Percentiles rank a stretch among this genome's conserved stretches.
Conservation (phyloP, 2,329 filamentous ascomycete genomes). For the Xylariales sp. region DNA sequence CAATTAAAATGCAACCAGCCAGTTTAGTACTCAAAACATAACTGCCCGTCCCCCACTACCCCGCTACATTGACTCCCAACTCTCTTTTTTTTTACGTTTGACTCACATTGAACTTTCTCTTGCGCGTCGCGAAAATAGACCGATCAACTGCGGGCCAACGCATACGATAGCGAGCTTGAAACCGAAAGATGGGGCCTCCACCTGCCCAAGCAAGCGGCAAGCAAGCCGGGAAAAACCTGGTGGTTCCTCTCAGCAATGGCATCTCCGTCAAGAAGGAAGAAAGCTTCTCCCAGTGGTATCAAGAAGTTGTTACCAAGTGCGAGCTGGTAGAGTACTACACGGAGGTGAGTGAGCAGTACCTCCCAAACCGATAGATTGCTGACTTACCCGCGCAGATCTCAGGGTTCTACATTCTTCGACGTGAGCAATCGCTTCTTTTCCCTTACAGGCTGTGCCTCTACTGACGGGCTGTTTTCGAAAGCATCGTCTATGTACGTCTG, state of each 20-base stretch:
- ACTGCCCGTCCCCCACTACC: slow-evolving; percentile 22
- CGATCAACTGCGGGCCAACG: slow-evolving; percentile 8
- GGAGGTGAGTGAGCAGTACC: slow-evolving; percentile 49
- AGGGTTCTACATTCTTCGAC: slow-evolving; percentile 95
- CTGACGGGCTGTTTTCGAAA: slow-evolving; percentile 30
- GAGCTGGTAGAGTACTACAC: slow-evolving; percentile 97
- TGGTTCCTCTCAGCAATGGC: slow-evolving; percentile 23
- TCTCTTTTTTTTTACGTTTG: slow-evolving; percentile 21
- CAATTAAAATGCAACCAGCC: slow-evolving; percentile 3
- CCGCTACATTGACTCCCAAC: slow-evolving; percentile 22
- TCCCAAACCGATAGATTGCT: slow-evolving; percentile 5
- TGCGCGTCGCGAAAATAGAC: background rate
- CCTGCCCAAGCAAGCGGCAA: slow-evolving; percentile 8
- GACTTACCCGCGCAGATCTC: slow-evolving; percentile 74
- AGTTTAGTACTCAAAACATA: background rate
- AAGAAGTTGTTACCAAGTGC: slow-evolving; percentile 95
- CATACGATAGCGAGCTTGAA: background rate
- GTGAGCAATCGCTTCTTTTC: slow-evolving; percentile 45
- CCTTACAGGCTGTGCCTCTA: slow-evolving; percentile 6
- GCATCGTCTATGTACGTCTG: slow-evolving; percentile 74
- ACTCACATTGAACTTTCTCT: slow-evolving; percentile 9
- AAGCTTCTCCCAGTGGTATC: slow-evolving; percentile 95
- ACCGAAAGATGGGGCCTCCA: slow-evolving; percentile 18
- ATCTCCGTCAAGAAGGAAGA: slow-evolving; percentile 38
- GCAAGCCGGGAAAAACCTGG: slow-evolving; percentile 13